phyloP scores from a whole-genome alignment of 2,329 filamentous ascomycete species.

The Pseudocercospora ulei region DNA sequence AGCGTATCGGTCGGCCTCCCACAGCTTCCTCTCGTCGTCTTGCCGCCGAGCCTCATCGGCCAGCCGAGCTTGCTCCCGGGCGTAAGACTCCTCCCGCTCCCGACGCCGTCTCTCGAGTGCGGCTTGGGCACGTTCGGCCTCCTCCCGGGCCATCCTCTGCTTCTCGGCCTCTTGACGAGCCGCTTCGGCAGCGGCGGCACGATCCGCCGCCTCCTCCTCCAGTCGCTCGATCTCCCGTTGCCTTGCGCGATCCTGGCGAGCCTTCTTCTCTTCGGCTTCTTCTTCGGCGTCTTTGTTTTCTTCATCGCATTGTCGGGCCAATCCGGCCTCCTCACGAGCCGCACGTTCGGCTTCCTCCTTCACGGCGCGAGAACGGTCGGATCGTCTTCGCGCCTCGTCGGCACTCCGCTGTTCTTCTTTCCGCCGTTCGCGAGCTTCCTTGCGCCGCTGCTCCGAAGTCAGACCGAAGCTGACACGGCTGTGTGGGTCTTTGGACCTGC shows the following conservation, averaged over 20 bases:
- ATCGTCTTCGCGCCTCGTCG: slow-evolving; percentile 27
- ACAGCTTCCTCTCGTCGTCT: slow-evolving; percentile 17
- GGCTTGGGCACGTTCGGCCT: slow-evolving; percentile 19
- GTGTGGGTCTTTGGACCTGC: slow-evolving; percentile 30
- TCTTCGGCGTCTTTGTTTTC: slow-evolving; percentile 17
- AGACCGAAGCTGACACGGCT: slow-evolving; percentile 48
- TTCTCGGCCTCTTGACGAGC: slow-evolving; percentile 19
- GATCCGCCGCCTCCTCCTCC: slow-evolving; percentile 23
- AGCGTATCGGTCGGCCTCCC: slow-evolving; percentile 18
- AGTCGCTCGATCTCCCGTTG: slow-evolving; percentile 22
- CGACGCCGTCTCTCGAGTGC: slow-evolving; percentile 22
- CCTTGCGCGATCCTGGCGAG: slow-evolving; percentile 19
- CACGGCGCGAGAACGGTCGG: slow-evolving; percentile 31
- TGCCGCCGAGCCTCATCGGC: slow-evolving; percentile 21
- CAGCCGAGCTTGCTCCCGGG: slow-evolving; percentile 22
- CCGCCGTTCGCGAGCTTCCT: slow-evolving; percentile 37
- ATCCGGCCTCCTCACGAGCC: slow-evolving; percentile 21
- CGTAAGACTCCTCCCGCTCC: slow-evolving; percentile 29
- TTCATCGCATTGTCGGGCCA: slow-evolving; percentile 14
- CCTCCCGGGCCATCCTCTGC: slow-evolving; percentile 17
- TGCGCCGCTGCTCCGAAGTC: slow-evolving; percentile 48
- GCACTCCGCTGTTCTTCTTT: slow-evolving; percentile 30
- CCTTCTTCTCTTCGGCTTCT: slow-evolving; percentile 21
- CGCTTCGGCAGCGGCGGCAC: slow-evolving; percentile 17
- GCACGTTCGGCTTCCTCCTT: slow-evolving; percentile 33